phyloP scores from a whole-genome alignment of 305 asterid genomes.

The Fraxinus sp. region DNA sequence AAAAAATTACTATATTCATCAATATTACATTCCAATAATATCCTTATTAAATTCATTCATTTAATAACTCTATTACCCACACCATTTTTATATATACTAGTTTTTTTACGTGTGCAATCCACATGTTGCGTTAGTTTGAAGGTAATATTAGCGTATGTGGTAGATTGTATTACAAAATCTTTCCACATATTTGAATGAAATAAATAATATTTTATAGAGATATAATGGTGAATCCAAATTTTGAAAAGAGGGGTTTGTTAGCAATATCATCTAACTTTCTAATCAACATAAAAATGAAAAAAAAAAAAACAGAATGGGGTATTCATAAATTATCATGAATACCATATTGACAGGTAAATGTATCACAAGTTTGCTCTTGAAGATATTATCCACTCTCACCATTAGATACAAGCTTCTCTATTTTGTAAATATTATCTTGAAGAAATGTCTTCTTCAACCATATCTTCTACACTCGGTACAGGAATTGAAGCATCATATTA shows the following conservation, averaged over 20 bases:
- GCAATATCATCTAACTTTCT: not conserved
- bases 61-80: too few species aligned
- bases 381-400: slow-evolving; percentile 15
- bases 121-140: too few species aligned
- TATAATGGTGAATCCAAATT: too few species aligned
- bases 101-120: too few species aligned
- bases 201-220: too few species aligned
- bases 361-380: not conserved
- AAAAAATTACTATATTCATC: too few species aligned
- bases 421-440: slow-evolving; percentile 52
- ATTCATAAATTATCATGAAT: not conserved
- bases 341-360: not conserved
- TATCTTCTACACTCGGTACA: slow-evolving; percentile 53
- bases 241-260: not conserved
- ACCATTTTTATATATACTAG: too few species aligned
- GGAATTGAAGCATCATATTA: slow-evolving; percentile 42
- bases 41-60: too few species aligned
- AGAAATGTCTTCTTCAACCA: slow-evolving; percentile 66
- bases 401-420: not conserved
- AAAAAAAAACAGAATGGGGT: not conserved
- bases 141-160: too few species aligned
- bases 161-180: too few species aligned
- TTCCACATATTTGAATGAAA: too few species aligned
- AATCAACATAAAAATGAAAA: not conserved
- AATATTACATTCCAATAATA: too few species aligned